A percentile compares a stretch with the other conserved stretches of the same genome.
Evolutionary conservation across 2,329 filamentous ascomycete species (phyloP).

Genomic region (Akanthomyces lecanii): DNA sequence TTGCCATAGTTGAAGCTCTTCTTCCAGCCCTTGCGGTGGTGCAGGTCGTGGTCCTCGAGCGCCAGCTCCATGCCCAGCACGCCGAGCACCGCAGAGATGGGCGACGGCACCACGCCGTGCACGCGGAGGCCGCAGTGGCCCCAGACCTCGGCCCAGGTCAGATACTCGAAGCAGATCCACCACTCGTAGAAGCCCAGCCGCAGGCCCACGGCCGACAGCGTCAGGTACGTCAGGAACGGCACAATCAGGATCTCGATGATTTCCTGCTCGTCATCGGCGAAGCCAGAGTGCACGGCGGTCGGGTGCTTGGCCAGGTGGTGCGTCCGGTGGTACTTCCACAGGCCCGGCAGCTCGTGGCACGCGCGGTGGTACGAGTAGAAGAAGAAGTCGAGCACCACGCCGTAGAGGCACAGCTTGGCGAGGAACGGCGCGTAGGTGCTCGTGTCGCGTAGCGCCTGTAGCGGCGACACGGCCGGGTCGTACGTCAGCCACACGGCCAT

Average conservation of each 20-base stretch:
- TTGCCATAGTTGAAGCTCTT: constrained; percentile 11
- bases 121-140: constrained; percentile 38
- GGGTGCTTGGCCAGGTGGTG: constrained; percentile 44
- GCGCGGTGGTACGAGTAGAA: constrained; percentile 39
- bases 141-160: constrained; percentile 37
- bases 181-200: constrained; percentile 44
- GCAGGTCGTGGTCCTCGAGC: constrained; percentile 40
- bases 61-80: constrained; percentile 32
- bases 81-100: constrained; percentile 31
- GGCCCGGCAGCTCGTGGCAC: constrained; percentile 36
- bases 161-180: constrained; percentile 43
- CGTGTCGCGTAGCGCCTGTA: neutral
- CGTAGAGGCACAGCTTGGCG: constrained; percentile 30
- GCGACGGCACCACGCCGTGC: constrained; percentile 30
- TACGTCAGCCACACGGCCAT: constrained; percentile 26
- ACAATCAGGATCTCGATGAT: constrained; percentile 38
- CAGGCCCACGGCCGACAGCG: constrained; percentile 31
- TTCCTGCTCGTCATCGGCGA: constrained; percentile 40
- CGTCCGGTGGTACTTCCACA: constrained; percentile 39
- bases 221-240: constrained; percentile 35
- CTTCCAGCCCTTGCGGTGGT: constrained; percentile 35
- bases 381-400: constrained; percentile 38
- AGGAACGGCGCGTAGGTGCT: constrained; percentile 26
- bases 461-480: constrained; percentile 15
- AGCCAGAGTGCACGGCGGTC: constrained; percentile 34